Evolutionary conservation across 1,139 yeast species (phyloP), one percentile per base, ranked within the genome.

Genomic region (Yamadazyma conglobata): DNA sequence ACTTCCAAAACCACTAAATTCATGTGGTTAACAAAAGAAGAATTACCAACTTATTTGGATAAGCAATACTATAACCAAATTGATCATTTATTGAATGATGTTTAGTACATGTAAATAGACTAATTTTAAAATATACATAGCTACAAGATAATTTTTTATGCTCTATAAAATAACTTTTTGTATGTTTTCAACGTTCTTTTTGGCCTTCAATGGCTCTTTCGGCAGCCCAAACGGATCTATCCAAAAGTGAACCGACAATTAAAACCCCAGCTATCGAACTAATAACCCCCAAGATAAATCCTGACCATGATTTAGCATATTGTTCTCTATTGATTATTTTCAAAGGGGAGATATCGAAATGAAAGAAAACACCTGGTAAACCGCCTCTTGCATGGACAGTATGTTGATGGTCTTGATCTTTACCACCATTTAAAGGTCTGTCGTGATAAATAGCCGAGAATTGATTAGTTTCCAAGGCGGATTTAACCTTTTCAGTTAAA

Each of bases 241-340:
- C 98, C 28, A 89, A 58, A 26, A 89, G 75, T 0, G 96, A 82
- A 6, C 95, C 97, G 13, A 91, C 89, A 33, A 96, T 91, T 38
- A 91, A 67, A 8, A 91, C 91, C 24, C 97, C 97, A 7, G 97
- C 97, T 27, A 89, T 73, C 8, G 94, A 86, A 39, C 95, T 82
- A 44, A 91, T 75, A 27, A 86, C 86, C 22, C 94, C 89, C 43
- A 91, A 69, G 23, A 89, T 55, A 52, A 91, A 89, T 4, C 91
- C 86, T 16, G 94, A 84, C 79, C 95, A 82, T 1, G 93, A 71
- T 54, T 79, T 83, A 22, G 78, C 74, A 44, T 79, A 83, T 42
- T 77, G 79, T 54, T 91, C 95, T 32, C 77, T 71, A 58, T 89
- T 88, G 48, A 89, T 85, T 30, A 91, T 89, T 55, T 89, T 88